phyloP scores from a whole-genome alignment of 2,329 filamentous ascomycete species.

The Penicillium palitans region DNA sequence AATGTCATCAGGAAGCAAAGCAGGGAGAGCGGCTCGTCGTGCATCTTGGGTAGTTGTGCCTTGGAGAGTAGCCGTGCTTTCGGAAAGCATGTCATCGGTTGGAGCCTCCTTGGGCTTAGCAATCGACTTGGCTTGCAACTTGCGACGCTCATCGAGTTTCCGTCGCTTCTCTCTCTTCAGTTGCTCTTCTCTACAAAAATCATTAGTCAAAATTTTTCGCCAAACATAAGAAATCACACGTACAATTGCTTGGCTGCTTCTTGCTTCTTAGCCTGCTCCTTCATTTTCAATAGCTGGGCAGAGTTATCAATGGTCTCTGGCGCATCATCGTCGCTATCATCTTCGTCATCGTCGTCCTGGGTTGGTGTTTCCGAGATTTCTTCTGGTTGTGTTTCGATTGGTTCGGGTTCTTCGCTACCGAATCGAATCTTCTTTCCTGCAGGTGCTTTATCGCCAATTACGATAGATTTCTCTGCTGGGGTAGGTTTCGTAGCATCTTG shows the following conservation, averaged over 20 bases:
- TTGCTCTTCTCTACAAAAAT: conserved; percentile 37
- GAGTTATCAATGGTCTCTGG: conserved; percentile 46
- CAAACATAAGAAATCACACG: conserved; percentile 13
- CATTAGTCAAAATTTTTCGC: conserved; percentile 21
- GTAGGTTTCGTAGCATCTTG: conserved; percentile 15
- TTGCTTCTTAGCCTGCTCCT: conserved; percentile 40
- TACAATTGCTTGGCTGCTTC: conserved; percentile 41
- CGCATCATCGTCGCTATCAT: conserved; percentile 43
- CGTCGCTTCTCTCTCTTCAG: conserved; percentile 42
- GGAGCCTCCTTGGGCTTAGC: conserved; percentile 31
- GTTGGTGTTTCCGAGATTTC: conserved; percentile 21
- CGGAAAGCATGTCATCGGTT: conserved; percentile 41
- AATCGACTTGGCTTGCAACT: conserved; percentile 39
- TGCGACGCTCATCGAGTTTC: conserved; percentile 42
- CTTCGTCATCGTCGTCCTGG: conserved; percentile 29
- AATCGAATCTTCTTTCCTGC: conserved; percentile 37
- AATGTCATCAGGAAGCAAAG: conserved; percentile 54
- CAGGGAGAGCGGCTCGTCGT: conserved; percentile 46
- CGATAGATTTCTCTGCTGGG: conserved; percentile 7
- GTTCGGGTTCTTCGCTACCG: conserved; percentile 43
- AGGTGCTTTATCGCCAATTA: conserved; percentile 19
- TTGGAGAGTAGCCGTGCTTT: conserved; percentile 45
- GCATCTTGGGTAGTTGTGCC: conserved; percentile 39
- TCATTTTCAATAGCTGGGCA: conserved; percentile 40
- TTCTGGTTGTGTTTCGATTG: conserved; percentile 22